Conservation (phyloP, 192 early-diverging fungal genomes). For the Mortierella claussenii region DNA sequence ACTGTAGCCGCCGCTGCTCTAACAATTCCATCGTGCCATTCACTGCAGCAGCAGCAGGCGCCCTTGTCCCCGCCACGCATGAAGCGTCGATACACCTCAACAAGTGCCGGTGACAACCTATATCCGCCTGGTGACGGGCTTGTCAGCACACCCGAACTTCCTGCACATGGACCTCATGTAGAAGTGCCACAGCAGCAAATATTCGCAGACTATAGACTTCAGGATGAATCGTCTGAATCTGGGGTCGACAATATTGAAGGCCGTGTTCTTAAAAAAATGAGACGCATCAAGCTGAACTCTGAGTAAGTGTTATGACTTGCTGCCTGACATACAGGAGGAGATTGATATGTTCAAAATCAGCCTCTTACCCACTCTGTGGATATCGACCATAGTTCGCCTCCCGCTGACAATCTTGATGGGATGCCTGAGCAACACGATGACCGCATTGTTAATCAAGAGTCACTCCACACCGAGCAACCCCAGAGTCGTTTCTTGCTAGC, state of each 20-base stretch:
- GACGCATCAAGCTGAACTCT: constrained; percentile 33
- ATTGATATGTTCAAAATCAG: no score
- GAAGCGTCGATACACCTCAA: constrained; percentile 24
- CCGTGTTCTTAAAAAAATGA: constrained; percentile 38
- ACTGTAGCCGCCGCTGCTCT: constrained; percentile 4
- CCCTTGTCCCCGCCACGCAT: constrained; percentile 1
- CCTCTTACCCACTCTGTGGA: no score
- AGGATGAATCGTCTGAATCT: constrained; percentile 13
- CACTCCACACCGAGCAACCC: not conserved
- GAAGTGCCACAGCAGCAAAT: not conserved
- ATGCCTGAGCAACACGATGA: not conserved
- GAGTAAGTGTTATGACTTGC: constrained; percentile 16
- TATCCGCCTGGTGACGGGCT: no score
- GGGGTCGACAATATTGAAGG: constrained; percentile 32
- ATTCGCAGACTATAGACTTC: not conserved
- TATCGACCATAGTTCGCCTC: constrained; percentile 3
- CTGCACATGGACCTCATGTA: no score
- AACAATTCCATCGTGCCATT: constrained; percentile 12
- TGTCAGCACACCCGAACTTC: no score
- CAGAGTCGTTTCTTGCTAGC: not conserved
- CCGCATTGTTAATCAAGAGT: not conserved
- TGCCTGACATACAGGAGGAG: no score
- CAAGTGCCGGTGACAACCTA: not conserved
- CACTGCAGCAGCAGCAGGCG: not conserved
- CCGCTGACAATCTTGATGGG: not conserved